Base-by-base conservation (phyloP, 2,329 filamentous ascomycete species). In the Fusarium fracticaudum region DNA sequence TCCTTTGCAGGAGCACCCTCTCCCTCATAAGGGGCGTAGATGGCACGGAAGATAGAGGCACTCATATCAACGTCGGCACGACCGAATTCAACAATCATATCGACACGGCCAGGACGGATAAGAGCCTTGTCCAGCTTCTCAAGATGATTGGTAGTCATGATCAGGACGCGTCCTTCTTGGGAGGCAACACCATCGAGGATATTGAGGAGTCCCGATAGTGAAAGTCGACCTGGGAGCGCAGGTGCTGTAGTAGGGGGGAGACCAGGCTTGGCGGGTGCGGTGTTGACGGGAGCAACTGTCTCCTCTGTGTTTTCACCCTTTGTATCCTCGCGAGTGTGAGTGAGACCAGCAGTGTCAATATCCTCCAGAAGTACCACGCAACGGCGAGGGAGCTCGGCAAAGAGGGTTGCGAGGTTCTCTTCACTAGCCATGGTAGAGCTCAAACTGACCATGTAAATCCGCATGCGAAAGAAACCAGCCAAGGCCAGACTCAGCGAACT, bases 331-430 rank as follows among this genome's bases (percentile, higher is more conserved):
- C 87, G 86, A 5, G 86, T 91, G 73, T 92, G 88, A 0, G 91
- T 92, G 47, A 94, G 85, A 10, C 92, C 92, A 6, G 92, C 92
- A 3, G 88, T 91, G 79, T 95, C 93, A 62, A 95, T 92, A 73
- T 95, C 93, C 79, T 95, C 93, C 8, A 95, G 87, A 3, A 95
- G 87, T 3, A 95, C 91, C 22, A 94, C 89, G 72, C 93, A 94
- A 55, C 91, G 89, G 20, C 87, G 87, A 1, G 93, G 93, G 8
- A 95, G 88, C 44, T 89, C 87, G 31, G 89, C 84, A 76, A 95
- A 94, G 8, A 95, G 86, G 2, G 84, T 81, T 7, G 87, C 86
- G 1, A 94, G 86, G 24, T 86, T 88, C 79, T 94, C 91, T 78
- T 94, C 92, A 53, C 86, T 91, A 24, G 92, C 86, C 6, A 85